Evolutionary conservation across 768 basidiomycete species (phyloP), one percentile per base, ranked within the genome.

Genomic region (Butyriboletus loyo): DNA sequence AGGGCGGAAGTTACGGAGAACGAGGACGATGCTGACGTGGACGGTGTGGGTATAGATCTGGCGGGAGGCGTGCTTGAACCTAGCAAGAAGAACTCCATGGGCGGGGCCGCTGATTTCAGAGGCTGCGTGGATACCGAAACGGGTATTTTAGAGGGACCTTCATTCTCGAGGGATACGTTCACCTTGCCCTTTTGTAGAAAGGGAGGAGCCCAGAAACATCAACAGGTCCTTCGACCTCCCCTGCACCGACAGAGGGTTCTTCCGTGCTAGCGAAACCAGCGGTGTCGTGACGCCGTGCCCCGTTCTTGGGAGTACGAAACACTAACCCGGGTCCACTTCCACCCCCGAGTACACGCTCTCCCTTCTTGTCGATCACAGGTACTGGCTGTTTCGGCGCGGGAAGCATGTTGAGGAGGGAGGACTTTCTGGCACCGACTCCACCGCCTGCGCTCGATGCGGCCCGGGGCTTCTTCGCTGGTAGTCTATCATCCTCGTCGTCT

Each of bases 61-160:
- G 54, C 10, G 4, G 54, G 17, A 0, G 53, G 17, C 6, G 46
- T 38, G 28, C 25, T 46, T 56, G 56, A 60, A 80, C 86, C 77
- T 27, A 89, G 69, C 8, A 85, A 85, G 65, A 90, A 90, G 70
- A 89, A 86, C 63, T 89, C 85, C 0, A 77, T 67, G 0, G 74
- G 64, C 5, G 80, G 77, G 4, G 63, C 66, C 7, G 73, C 43
- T 15, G 69, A 52, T 34, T 43, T 52, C 9, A 0, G 21, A 1
- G 54, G 30, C 5, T 34, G 46, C 21, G 52, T 63, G 24, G 63
- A 50, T 35, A 46, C 34, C 35, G 57, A 21, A 49, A 28, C 49
- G 7, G 36, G 28, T 28, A 37, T 36, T 49, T 55, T 25, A 53
- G 67, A 53, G 2, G 44, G 51, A 1, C 55, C 52, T 5, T 62